Evolutionary conservation across 2,329 filamentous ascomycete species (phyloP), one percentile per base, ranked within the genome.

Genomic region (Trichoderma sp.): DNA sequence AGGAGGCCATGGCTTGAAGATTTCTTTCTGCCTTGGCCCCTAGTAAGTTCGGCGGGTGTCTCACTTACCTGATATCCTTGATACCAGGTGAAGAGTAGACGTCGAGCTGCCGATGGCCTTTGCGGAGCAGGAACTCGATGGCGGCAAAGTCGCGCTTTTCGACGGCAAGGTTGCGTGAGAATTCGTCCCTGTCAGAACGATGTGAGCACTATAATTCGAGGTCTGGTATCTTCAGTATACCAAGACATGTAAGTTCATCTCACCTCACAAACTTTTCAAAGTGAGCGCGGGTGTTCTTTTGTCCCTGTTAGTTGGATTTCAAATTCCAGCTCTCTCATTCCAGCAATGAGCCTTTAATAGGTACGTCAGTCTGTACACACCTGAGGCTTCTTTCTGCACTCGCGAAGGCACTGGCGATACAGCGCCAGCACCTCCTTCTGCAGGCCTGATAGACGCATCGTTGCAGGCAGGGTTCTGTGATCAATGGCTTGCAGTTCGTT

Each of bases 401-500:
- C 93, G 73, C 95, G 89, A 30, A 99, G 84, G 78, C 95, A 98
- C 79, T 90, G 89, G 72, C 95, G 90, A 81, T 98, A 99, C 15
- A 99, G 88, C 39, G 90, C 86, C 66, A 98, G 82, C 4, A 98
- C 95, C 78, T 97, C 94, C 77, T 89, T 91, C 80, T 98, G 95
- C n/a, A 98, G 85, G 43, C 96, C 96, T 8, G 95, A 97, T 30
- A 95, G 85, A 76, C 90, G 76, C 77, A 78, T 80, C 26, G 32
- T 18, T 39, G 15, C 15, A 36, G 34, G 8, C 12, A 7, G 18
- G 53, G 56, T 36, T 26, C 8, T 14, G n/a, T n/a, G 14, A 57
- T 51, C 39, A 43, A 43, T n/a, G 36, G 24, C 36, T 58, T 32
- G 36, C 62, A 12, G 24, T 68, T 26, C 30, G 56, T n/a, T n/a